A percentile compares a stretch with the other conserved stretches of the same genome.
Conservation (phyloP, 495 filamentous ascomycete genomes). For the Aspergillus conjunctus region DNA sequence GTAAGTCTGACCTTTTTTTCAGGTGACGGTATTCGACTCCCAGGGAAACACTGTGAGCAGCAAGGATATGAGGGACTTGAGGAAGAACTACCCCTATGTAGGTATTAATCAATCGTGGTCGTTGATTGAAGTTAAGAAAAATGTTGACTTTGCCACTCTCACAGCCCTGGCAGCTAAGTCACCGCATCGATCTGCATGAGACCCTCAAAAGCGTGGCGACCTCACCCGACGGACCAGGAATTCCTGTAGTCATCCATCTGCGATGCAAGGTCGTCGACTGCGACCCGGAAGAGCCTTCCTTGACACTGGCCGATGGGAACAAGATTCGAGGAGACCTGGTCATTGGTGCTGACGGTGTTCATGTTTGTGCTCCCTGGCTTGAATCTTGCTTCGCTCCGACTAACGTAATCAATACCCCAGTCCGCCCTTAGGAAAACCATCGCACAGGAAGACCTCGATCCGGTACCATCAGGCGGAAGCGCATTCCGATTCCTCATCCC, state of each 20-base stretch:
- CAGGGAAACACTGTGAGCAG: slow-evolving; percentile 2
- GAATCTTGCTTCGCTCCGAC: not conserved
- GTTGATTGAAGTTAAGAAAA: not conserved
- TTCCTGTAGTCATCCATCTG: slow-evolving; percentile 2
- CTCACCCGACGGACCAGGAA: not conserved
- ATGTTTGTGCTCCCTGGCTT: not conserved
- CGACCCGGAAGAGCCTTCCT: not conserved
- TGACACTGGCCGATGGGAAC: not conserved
- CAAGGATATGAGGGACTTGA: slow-evolving; percentile 7
- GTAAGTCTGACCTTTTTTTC: too few species aligned
- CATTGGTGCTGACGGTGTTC: slow-evolving; percentile 15
- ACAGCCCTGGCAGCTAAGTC: slow-evolving; percentile 11
- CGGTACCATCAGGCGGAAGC: not conserved
- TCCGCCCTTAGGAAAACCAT: not conserved
- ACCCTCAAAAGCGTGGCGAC: not conserved
- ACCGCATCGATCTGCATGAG: slow-evolving; percentile 7
- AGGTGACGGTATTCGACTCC: slow-evolving; percentile 7
- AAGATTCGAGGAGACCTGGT: slow-evolving; percentile 3
- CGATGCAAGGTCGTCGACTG: not conserved
- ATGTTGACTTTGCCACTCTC: not conserved
- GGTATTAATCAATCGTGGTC: not conserved
- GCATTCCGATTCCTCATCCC: slow-evolving; percentile 11
- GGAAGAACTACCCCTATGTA: not conserved
- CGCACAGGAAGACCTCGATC: not conserved
- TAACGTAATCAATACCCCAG: not conserved